Percentiles rank a stretch among this genome's conserved stretches.
Evolutionary conservation across 805 yeast genomes (phyloP).

Genomic region (Phaffomyces antillensis): DNA sequence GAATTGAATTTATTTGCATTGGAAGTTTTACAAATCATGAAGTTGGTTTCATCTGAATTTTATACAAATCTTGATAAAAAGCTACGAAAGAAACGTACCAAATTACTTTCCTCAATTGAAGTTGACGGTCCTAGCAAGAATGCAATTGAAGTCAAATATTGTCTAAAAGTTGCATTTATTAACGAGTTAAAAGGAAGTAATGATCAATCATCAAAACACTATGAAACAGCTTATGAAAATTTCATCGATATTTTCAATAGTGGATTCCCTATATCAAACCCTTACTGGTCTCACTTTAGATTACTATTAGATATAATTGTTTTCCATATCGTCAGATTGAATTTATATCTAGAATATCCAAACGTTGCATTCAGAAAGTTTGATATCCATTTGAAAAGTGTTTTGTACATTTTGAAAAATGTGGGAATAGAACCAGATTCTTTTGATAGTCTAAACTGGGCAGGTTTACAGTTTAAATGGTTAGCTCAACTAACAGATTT

Average conservation of each 20-base stretch:
- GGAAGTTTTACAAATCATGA: slow-evolving; percentile 31
- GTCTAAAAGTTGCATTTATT: slow-evolving; percentile 42
- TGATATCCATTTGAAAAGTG: slow-evolving; percentile 51
- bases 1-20: slow-evolving; percentile 36
- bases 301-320: slow-evolving; percentile 51
- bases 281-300: slow-evolving; percentile 39
- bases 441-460: slow-evolving; percentile 41
- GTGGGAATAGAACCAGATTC: slow-evolving; percentile 22
- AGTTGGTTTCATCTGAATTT: slow-evolving; percentile 37
- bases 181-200: slow-evolving; percentile 41
- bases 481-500: slow-evolving; percentile 48
- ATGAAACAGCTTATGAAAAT: slow-evolving; percentile 48
- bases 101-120: slow-evolving; percentile 9
- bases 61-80: slow-evolving; percentile 35
- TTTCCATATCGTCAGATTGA: slow-evolving; percentile 54
- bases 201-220: slow-evolving; percentile 42
- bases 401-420: slow-evolving; percentile 31
- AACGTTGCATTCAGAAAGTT: slow-evolving; percentile 58
- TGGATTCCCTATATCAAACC: slow-evolving; percentile 16
- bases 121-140: slow-evolving; percentile 6
- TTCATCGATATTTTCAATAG: slow-evolving; percentile 34
- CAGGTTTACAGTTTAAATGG: slow-evolving; percentile 56
- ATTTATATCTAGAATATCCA: slow-evolving; percentile 52
- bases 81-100: slow-evolving; percentile 31
- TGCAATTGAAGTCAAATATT: slow-evolving; percentile 34